These are phyloP conservation scores for Colletotrichum sp. DNA, from an alignment of 2,329 filamentous ascomycete genomes.

Conservation along the genomic window DNA sequence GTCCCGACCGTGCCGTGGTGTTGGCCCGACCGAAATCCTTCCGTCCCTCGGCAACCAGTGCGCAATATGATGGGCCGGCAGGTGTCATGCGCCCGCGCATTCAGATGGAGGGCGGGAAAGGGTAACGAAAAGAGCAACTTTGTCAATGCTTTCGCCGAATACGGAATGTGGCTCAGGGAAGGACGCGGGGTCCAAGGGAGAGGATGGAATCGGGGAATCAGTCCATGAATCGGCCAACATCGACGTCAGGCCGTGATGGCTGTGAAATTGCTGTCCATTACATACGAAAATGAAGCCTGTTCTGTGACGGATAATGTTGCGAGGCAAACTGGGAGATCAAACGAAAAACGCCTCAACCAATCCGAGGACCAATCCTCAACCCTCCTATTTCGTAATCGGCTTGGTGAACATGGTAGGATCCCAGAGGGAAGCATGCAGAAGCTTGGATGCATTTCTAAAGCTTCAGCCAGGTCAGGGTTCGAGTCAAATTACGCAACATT, in stretches of 20 bases:
- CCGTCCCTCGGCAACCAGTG: background rate
- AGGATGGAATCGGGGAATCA: background rate
- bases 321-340: background rate
- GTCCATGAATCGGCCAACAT: background rate
- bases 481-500: background rate
- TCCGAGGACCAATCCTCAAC: background rate
- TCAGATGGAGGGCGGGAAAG: background rate
- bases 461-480: background rate
- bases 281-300: background rate
- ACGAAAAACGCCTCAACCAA: background rate
- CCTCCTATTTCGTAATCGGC: conserved; percentile 3
- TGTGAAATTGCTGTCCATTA: background rate
- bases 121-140: background rate
- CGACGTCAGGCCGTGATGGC: background rate
- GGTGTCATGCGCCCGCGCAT: background rate
- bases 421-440: background rate
- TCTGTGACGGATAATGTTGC: background rate
- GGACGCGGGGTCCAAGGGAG: background rate
- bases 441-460: background rate
- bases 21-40: background rate
- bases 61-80: background rate
- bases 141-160: background rate
- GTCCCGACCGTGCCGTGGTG: background rate
- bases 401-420: background rate
- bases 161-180: background rate